Base-by-base conservation (phyloP, 345 rosid species). In the Physaria fendleri region DNA sequence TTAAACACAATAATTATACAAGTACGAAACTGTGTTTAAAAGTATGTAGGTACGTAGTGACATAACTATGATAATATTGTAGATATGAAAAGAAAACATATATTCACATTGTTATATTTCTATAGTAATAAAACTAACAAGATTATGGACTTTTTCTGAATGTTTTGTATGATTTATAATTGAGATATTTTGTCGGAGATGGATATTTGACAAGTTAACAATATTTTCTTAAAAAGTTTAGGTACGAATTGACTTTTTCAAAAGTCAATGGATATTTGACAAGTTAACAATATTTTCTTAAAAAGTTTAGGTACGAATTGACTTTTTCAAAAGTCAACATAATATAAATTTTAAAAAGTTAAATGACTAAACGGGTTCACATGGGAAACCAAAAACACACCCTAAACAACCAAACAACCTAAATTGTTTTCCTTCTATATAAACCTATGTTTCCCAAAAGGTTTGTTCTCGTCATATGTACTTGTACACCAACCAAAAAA, bases 291-390 rank as follows among this genome's bases (percentile, higher is more conserved):
- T 46, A 53, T 11, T 62, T 6, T n/a, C 55, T 44, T 53, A 10
- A 14, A n/a, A 23, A 25, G 7, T 47, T 25, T 47, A 47, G 53
- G 53, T 47, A 47, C 33, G 53, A 47, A 25, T 37, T 37, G 41
- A 37, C 41, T 13, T 62, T 56, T 49, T 15, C 22, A 62, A 51
- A 77, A 57, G 77, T 73, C 78, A 69, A 69, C 64, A 38, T 34
- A 56, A 33, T 44, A 66, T 44, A 66, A 39, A 73, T 25, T 29
- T 11, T 17, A 18, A 45, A 45, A 64, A 64, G 40, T 15, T 38
- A 9, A 70, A 47, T 30, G 39, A 57, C 27, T 18, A 57, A 30
- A 50, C 71, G 60, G 45, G 70, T 39, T 72, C 20, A 62, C 2
- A 27, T 59, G 63, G 48, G 57, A 41, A 63, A 64, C 27, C 21